Conservation (phyloP, 371 early-diverging fungal species). For the Quaeritorhiza haematococci region DNA sequence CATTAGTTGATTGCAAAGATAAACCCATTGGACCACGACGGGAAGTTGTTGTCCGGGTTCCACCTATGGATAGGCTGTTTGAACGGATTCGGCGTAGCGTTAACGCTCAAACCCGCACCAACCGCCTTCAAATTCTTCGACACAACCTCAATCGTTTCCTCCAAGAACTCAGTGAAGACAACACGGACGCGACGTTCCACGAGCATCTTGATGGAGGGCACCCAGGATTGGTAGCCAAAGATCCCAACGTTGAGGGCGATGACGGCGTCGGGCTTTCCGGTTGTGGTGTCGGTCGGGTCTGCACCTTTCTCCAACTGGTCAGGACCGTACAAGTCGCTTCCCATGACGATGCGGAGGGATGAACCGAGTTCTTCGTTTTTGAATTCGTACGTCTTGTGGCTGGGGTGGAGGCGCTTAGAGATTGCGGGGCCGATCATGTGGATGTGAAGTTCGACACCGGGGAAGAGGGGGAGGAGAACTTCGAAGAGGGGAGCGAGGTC, state of each 20-base stretch:
- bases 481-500: conserved; percentile 35
- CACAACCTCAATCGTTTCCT: conserved; percentile 29
- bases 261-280: conserved; percentile 33
- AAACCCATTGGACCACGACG: conserved; percentile 41
- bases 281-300: background rate
- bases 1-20: conserved; percentile 22
- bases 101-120: conserved; percentile 15
- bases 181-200: conserved; percentile 20
- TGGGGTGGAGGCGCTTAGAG: conserved; percentile 24
- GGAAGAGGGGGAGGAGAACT: conserved; percentile 33
- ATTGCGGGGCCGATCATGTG: conserved; percentile 41
- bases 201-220: conserved; percentile 26
- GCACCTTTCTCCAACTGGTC: conserved; percentile 20
- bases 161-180: conserved; percentile 38
- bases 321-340: conserved; percentile 22
- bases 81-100: conserved; percentile 33
- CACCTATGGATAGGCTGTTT: conserved; percentile 39
- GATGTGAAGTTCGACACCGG: conserved; percentile 36
- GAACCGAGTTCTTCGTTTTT: conserved; percentile 13
- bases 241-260: conserved; percentile 34
- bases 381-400: conserved; percentile 21
- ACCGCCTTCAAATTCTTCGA: conserved; percentile 21
- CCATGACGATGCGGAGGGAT: conserved; percentile 28
- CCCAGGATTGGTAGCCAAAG: conserved; percentile 26
- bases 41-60: conserved; percentile 39